phyloP scores from a whole-genome alignment of 148 eudicot genomes.

The Vaccinium myrtillus region DNA sequence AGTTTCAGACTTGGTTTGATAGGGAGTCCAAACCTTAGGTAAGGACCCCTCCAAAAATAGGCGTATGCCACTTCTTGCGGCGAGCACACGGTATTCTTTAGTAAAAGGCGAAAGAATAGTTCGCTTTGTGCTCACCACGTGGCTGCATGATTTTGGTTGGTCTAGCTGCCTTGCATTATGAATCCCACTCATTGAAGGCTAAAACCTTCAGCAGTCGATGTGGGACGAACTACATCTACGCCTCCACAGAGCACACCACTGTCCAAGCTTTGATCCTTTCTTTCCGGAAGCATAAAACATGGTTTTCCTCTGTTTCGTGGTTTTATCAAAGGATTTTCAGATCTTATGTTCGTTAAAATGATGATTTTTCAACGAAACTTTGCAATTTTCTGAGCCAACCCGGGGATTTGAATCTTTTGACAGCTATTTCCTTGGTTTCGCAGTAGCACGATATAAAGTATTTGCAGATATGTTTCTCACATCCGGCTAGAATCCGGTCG shows the following conservation, averaged over 20 bases:
- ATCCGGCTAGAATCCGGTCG: too few relatives aligned
- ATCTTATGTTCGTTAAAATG: neutral
- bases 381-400: neutral
- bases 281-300: too few relatives aligned
- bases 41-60: neutral
- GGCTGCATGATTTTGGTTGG: fast-evolving
- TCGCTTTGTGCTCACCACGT: too few relatives aligned
- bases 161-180: neutral
- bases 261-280: neutral
- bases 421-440: too few relatives aligned
- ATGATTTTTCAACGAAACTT: neutral
- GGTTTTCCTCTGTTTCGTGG: too few relatives aligned
- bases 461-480: too few relatives aligned
- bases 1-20: neutral
- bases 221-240: neutral
- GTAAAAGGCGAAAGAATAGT: too few relatives aligned
- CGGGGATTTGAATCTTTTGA: too few relatives aligned
- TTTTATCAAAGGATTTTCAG: neutral
- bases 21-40: too few relatives aligned
- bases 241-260: too few relatives aligned
- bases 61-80: neutral
- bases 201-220: neutral
- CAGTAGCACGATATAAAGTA: too few relatives aligned
- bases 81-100: too few relatives aligned
- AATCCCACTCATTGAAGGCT: neutral